Percentiles rank a stretch among this genome's conserved stretches.
phyloP scores from a whole-genome alignment of 148 eudicot genomes.

The Nepenthes gracilis region DNA sequence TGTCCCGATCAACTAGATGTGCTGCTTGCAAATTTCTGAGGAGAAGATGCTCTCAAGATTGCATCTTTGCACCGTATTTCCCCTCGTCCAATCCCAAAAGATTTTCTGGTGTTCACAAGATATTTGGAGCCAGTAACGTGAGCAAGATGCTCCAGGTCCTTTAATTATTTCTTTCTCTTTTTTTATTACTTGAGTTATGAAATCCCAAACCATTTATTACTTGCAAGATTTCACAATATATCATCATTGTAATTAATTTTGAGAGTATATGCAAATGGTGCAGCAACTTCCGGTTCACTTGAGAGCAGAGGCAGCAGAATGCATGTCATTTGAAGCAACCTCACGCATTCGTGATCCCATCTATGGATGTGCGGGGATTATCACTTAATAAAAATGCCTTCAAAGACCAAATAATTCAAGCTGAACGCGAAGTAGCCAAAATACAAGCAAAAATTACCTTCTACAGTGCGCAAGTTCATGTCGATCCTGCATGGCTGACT shows the following conservation, averaged over 20 bases:
- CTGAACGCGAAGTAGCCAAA: slow-evolving; percentile 21
- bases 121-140: slow-evolving; percentile 37
- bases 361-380: slow-evolving; percentile 25
- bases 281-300: slow-evolving; percentile 20
- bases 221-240: too few relatives aligned
- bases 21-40: slow-evolving; percentile 40
- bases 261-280: too few relatives aligned
- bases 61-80: slow-evolving; percentile 26
- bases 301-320: slow-evolving; percentile 24
- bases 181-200: not conserved
- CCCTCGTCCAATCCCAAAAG: slow-evolving; percentile 23
- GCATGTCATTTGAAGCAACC: slow-evolving; percentile 28
- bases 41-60: slow-evolving; percentile 37
- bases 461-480: not conserved
- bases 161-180: not conserved
- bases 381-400: slow-evolving; percentile 23
- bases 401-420: slow-evolving; percentile 25
- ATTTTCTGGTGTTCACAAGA: slow-evolving; percentile 35
- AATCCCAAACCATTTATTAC: too few relatives aligned
- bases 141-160: slow-evolving; percentile 32
- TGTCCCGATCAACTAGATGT: slow-evolving; percentile 34
- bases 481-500: too few relatives aligned
- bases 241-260: too few relatives aligned
- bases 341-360: slow-evolving; percentile 28
- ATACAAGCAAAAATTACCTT: slow-evolving; percentile 19